Conservation (phyloP, 257 asterid species). For the Nicotiana sylvestris region DNA sequence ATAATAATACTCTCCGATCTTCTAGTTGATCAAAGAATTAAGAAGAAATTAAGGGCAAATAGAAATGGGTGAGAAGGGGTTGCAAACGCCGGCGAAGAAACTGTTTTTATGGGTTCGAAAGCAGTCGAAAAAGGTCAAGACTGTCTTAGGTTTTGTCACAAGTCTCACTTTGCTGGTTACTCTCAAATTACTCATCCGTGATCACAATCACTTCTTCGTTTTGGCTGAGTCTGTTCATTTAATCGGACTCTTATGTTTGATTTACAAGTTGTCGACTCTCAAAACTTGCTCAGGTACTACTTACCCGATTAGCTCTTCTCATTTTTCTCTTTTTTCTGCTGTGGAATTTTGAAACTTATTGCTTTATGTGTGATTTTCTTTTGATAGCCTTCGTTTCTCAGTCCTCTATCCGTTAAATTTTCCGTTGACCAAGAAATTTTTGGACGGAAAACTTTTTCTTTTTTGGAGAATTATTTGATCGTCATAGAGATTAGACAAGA, state of each 20-base stretch:
- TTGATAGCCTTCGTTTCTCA: background rate
- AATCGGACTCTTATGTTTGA: conserved; percentile 59
- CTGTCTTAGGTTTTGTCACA: conserved; percentile 37
- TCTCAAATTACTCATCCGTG: conserved; percentile 46
- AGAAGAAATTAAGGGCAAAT: too few species aligned
- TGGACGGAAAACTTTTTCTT: background rate
- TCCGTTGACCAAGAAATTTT: background rate
- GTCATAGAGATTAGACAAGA: too few species aligned
- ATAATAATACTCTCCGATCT: too few species aligned
- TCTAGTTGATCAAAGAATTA: background rate
- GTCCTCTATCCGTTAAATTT: background rate
- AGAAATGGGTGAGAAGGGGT: conserved; percentile 70
- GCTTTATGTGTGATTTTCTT: background rate
- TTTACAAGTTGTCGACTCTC: conserved; percentile 66
- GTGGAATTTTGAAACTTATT: background rate
- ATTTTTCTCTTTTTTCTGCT: background rate
- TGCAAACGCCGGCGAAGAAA: conserved; percentile 43
- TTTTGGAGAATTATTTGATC: too few species aligned
- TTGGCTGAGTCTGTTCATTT: conserved; percentile 63
- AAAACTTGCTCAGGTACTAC: conserved; percentile 72
- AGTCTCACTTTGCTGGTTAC: conserved; percentile 47
- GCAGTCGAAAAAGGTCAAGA: conserved; percentile 71
- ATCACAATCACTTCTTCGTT: conserved; percentile 56
- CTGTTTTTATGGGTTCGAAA: conserved; percentile 66
- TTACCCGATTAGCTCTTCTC: background rate